phyloP scores from a whole-genome alignment of 2,329 filamentous ascomycete species.

The Pyricularia grisea region DNA sequence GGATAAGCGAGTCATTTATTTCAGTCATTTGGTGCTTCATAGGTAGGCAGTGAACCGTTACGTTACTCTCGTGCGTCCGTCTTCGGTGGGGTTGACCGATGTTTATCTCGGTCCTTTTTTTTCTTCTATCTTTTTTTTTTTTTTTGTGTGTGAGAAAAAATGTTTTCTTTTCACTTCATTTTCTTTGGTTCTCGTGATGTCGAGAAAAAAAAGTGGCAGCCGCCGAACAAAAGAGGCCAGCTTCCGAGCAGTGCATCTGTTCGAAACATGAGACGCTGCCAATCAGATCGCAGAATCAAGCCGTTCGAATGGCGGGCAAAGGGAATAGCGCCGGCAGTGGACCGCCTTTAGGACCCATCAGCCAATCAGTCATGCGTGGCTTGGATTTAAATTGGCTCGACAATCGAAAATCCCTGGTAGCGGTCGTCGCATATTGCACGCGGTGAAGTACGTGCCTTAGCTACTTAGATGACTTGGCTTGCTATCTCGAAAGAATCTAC shows the following conservation, averaged over 20 bases:
- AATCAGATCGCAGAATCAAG: neutral
- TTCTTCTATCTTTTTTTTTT: neutral
- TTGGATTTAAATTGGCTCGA: neutral
- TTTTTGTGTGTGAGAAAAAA: neutral
- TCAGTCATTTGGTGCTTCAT: neutral
- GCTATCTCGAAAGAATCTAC: neutral
- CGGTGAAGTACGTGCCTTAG: neutral
- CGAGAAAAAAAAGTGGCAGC: neutral
- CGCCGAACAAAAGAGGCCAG: neutral
- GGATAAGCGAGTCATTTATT: neutral
- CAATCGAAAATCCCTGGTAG: neutral
- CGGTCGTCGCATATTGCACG: too few species aligned
- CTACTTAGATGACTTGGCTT: neutral
- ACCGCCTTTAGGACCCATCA: neutral
- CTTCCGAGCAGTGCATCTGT: neutral
- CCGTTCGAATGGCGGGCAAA: neutral
- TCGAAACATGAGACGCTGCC: neutral
- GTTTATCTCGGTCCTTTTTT: neutral
- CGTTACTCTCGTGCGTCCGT: neutral
- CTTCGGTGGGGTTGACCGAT: neutral
- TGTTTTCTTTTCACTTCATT: neutral
- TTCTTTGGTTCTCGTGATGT: neutral
- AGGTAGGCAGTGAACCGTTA: neutral
- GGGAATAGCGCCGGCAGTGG: neutral
- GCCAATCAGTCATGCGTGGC: neutral